Evolutionary conservation across 2,329 filamentous ascomycete genomes (phyloP), one percentile per base, ranked within the genome.

Genomic region (Fusarium goolgardi): DNA sequence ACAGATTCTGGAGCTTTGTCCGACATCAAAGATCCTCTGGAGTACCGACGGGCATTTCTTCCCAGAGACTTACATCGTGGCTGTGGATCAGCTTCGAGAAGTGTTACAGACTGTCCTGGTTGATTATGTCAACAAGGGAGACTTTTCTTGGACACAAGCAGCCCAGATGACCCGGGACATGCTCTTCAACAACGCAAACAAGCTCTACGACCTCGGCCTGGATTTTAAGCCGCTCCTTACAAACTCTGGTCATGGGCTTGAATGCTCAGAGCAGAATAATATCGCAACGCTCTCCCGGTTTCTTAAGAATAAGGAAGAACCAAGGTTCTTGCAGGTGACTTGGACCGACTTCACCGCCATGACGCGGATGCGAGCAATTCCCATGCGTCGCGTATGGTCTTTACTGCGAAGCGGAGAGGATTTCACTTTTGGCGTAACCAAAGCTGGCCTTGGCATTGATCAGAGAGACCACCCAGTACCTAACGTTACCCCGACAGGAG

Each of bases 41-140:
- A 93, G 91, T 65, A 94, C 91, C 0, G 91, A 94, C 73, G 92
- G 91, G 0, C 91, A 94, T 75, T 91, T 86, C 77, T 91, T 92
- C 63, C 91, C 92, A 0, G 92, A 95, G 77, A 93, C 90, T 0
- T 96, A 90, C 71, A 86, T 91, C 71, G 81, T 95, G 6, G 91
- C 91, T 1, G 88, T 91, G 39, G 81, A 85, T 41, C 92, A 95
- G 76, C 89, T 93, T 59, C 84, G 91, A 51, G 86, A 92, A 67
- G 90, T 86, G 3, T 79, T 96, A 35, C 85, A 91, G 67, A 86
- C 84, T 56, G 90, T 92, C 0, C 80, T 96, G 4, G 81, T 84
- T 8, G 88, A 91, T 18, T 90, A 91, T 62, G 86, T 94, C 2
- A 77, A 83, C n/a, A 85, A 86, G 21, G 85, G 85, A 1, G 88